A percentile compares a stretch with the other conserved stretches of the same genome.
These are phyloP conservation scores for Clonostachys byssicola DNA, from an alignment of 2,329 filamentous ascomycete species.

Conservation along the genomic window DNA sequence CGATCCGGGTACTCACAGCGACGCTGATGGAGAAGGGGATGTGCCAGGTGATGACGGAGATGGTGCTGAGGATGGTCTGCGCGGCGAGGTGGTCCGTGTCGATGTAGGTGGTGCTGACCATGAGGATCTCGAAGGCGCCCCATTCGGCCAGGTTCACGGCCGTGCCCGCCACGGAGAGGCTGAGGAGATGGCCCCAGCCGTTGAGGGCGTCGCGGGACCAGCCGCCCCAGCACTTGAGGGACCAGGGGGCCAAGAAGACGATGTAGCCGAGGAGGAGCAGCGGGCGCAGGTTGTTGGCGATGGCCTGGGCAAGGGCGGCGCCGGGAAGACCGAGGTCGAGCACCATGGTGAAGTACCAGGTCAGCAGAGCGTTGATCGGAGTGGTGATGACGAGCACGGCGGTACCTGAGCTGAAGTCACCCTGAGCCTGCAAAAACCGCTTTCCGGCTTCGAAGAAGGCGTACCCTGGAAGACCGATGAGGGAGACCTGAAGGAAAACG, in stretches of 20 bases:
- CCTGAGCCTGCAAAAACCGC: slow-evolving; percentile 50
- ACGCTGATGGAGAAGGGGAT: slow-evolving; percentile 36
- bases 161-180: slow-evolving; percentile 29
- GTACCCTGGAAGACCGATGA: slow-evolving; percentile 47
- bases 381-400: slow-evolving; percentile 39
- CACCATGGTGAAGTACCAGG: slow-evolving; percentile 40
- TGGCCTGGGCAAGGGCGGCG: slow-evolving; percentile 42
- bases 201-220: slow-evolving; percentile 25
- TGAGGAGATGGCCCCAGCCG: slow-evolving; percentile 32
- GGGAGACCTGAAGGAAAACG: slow-evolving; percentile 38
- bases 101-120: slow-evolving; percentile 37
- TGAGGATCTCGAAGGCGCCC: slow-evolving; percentile 36
- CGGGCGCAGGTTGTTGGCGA: slow-evolving; percentile 43
- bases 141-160: slow-evolving; percentile 36
- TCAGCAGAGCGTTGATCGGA: slow-evolving; percentile 41
- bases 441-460: slow-evolving; percentile 50
- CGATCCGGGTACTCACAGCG: slow-evolving; percentile 33
- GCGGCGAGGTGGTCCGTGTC: slow-evolving; percentile 34
- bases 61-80: slow-evolving; percentile 33
- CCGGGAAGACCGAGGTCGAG: slow-evolving; percentile 41
- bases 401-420: slow-evolving; percentile 44
- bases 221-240: slow-evolving; percentile 19
- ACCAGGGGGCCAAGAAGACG: slow-evolving; percentile 31
- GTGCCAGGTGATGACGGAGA: slow-evolving; percentile 34
- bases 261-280: slow-evolving; percentile 40